Base-by-base conservation (phyloP, 192 early-diverging fungal species). In the Podila verticillata region DNA sequence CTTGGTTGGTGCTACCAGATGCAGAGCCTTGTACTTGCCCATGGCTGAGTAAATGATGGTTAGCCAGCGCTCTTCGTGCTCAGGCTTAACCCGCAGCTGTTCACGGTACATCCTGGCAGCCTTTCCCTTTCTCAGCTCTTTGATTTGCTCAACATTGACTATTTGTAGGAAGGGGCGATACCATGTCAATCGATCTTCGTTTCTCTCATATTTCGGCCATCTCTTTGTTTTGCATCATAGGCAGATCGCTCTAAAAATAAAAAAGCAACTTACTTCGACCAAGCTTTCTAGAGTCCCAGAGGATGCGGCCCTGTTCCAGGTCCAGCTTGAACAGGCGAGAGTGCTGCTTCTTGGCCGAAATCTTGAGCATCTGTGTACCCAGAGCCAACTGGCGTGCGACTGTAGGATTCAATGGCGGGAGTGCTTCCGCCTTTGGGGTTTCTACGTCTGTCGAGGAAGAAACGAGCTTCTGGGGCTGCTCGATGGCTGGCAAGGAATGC, bases 141-240 rank as follows among this genome's bases (percentile, higher is more conserved):
- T 85, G 61, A 85, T 85, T 61, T 82, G 81, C 63, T 85, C 84
- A 31, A 85, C 81, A 63, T 85, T 85, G 49, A 85, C 84, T 85
- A 74, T 64, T 56, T 44, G 39, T 44, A 15, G 13, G 13, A 10
- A 17, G 44, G 15, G 7, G 19, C n/a, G 29, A 65, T 8, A 49
- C 26, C 5, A 24, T 5, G 48, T 36, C 48, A 47, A 65, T 36
- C 63, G 30, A 65, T 44, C 39, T 10, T 15, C 26, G 36, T 32
- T 3, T 36, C 35, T 36, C 35, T 36, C 39, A 15, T 15, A 44
- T 44, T 44, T 39, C 8, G 4, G n/a, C 30, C 29, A 30, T 20
- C 58, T 60, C 58, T 31, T 32, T 24, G 12, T 30, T 20, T 32
- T 13, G 30, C 19, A 31, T 64, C n/a, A 62, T 28, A 28, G 57